A percentile compares a stretch with the other conserved stretches of the same genome.
Evolutionary conservation across 179 eudicot genomes (phyloP).

Genomic region (Beta lomatogona): DNA sequence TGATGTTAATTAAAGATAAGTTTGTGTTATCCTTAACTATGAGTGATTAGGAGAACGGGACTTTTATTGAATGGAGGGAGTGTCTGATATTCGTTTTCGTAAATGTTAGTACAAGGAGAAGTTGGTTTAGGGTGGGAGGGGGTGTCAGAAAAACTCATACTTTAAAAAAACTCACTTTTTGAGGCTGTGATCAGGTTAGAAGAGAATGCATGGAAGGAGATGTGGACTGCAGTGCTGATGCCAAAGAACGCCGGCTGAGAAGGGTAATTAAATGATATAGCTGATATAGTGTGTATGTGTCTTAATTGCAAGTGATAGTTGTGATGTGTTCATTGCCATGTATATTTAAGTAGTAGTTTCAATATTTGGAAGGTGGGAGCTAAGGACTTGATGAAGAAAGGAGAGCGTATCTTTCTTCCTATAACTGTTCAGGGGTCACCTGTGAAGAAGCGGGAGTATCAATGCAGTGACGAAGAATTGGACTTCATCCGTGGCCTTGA

Average conservation of each 20-base stretch:
- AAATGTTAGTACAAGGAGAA: neutral
- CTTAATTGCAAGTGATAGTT: neutral
- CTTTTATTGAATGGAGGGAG: neutral
- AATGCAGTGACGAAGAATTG: slow-evolving; percentile 57
- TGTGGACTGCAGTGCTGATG: slow-evolving; percentile 28
- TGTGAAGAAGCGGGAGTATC: slow-evolving; percentile 37
- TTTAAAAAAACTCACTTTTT: neutral
- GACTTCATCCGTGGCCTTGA: slow-evolving; percentile 62
- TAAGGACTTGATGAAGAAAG: slow-evolving; percentile 64
- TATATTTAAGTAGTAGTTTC: neutral
- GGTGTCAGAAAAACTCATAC: neutral
- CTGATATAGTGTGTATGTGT: neutral
- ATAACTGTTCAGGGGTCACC: slow-evolving; percentile 49
- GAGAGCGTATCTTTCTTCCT: slow-evolving; percentile 80
- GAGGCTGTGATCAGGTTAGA: slow-evolving; percentile 56
- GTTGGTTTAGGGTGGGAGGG: neutral
- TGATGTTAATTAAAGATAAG: neutral
- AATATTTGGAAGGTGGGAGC: slow-evolving; percentile 66
- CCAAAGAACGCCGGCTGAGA: slow-evolving; percentile 41
- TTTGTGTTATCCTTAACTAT: neutral
- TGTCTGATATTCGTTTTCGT: neutral
- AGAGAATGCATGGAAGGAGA: slow-evolving; percentile 45
- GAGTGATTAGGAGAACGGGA: neutral
- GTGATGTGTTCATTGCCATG: neutral
- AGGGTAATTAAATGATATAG: slow-evolving; percentile 49